A percentile compares a stretch with the other conserved stretches of the same genome.
Conservation (phyloP, 805 yeast species). For the Blastobotrys americana region DNA sequence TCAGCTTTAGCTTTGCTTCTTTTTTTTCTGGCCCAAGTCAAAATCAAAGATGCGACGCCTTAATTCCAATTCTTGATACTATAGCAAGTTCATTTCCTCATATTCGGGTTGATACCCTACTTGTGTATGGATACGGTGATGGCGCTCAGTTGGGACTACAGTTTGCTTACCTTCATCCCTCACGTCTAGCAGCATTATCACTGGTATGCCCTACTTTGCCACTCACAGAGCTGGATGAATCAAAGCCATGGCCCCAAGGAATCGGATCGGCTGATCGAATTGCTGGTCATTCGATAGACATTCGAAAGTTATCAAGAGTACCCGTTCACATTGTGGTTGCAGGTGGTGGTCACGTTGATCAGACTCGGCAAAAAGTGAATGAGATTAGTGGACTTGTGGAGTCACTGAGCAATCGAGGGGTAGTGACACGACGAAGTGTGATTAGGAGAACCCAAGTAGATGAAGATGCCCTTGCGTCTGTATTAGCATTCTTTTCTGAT, state of each 20-base stretch:
- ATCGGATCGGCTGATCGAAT: not conserved
- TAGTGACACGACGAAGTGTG: not conserved
- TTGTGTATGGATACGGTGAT: not conserved
- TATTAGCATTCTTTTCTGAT: not conserved
- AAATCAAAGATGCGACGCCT: not conserved
- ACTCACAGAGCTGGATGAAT: not conserved
- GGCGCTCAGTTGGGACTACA: not conserved
- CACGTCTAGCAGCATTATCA: not conserved
- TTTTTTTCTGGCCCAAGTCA: not conserved
- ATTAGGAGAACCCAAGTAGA: not conserved
- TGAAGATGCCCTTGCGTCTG: not conserved
- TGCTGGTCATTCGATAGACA: not conserved
- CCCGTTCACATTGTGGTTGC: not conserved
- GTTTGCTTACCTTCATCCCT: not conserved
- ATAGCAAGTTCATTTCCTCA: not conserved
- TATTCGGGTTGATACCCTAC: not conserved
- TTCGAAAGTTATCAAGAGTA: not conserved
- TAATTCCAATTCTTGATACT: not conserved
- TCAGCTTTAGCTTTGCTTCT: not conserved
- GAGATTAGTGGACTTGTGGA: not conserved
- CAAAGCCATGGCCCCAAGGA: not conserved
- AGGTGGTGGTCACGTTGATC: not conserved
- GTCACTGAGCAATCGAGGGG: not conserved
- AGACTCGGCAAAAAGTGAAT: not conserved
- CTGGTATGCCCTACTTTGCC: not conserved